phyloP scores from a whole-genome alignment of 1,284 basidiomycete genomes.

The Omphalotus olearius region DNA sequence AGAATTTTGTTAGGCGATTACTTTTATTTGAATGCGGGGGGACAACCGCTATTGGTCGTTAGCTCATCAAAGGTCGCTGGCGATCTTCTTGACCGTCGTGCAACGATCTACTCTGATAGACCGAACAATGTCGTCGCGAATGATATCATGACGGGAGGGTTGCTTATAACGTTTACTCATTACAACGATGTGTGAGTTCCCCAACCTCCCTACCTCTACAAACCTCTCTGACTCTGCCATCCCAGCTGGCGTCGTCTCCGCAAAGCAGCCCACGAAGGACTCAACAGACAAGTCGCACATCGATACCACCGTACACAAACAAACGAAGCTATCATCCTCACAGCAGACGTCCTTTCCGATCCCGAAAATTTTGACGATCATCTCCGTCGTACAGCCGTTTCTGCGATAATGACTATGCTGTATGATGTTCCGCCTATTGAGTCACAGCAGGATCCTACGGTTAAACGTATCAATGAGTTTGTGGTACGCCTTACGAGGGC shows the following conservation, averaged over 20 bases:
- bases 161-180: neutral
- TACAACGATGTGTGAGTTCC: slow-evolving; percentile 3
- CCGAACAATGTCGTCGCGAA: neutral
- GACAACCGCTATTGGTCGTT: slow-evolving; percentile 4
- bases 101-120: slow-evolving; percentile 6
- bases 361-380: neutral
- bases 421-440: slow-evolving; percentile 2
- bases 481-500: neutral
- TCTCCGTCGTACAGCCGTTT: neutral
- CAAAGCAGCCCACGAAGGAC: slow-evolving; percentile 2
- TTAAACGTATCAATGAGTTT: slow-evolving; percentile 3
- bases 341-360: neutral
- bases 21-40: slow-evolving; percentile 4
- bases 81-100: slow-evolving; percentile 8
- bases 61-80: slow-evolving; percentile 3
- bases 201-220: neutral
- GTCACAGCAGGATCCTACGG: neutral
- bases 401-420: slow-evolving; percentile 1
- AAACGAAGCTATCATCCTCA: slow-evolving; percentile 2
- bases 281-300: neutral
- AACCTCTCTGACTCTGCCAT: too few species aligned
- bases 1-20: neutral
- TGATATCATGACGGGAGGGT: slow-evolving; percentile 6
- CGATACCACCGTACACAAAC: slow-evolving; percentile 1
- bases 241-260: slow-evolving; percentile 2